These are phyloP conservation scores for Boletellus ananiceps DNA, from an alignment of 768 basidiomycete genomes.

Conservation along the genomic window DNA sequence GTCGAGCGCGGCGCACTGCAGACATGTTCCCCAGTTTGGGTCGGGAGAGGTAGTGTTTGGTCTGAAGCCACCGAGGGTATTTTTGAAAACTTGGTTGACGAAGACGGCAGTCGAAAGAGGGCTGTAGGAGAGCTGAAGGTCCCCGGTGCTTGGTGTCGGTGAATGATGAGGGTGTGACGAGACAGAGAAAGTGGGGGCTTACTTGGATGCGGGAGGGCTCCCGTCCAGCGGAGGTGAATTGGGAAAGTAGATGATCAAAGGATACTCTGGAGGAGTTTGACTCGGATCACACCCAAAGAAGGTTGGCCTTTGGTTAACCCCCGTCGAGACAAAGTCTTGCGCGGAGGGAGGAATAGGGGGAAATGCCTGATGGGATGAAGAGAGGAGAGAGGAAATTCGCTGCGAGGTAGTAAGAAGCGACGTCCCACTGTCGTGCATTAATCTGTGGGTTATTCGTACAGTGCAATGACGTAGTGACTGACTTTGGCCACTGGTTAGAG, in stretches of 20 bases:
- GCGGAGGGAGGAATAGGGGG: constrained; percentile 56
- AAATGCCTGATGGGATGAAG: constrained; percentile 52
- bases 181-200: constrained; percentile 1
- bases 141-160: constrained; percentile 39
- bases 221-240: constrained; percentile 69
- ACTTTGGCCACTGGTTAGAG: constrained; percentile 66
- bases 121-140: constrained; percentile 60
- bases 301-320: constrained; percentile 63
- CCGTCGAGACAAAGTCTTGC: constrained; percentile 50
- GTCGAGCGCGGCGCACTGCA: constrained; percentile 62
- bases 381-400: constrained; percentile 42
- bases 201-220: constrained; percentile 64
- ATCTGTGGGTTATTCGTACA: not conserved
- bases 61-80: constrained; percentile 55
- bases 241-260: constrained; percentile 71
- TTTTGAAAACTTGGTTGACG: constrained; percentile 55
- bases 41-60: constrained; percentile 57
- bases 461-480: constrained; percentile 14
- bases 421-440: constrained; percentile 43
- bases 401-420: constrained; percentile 41
- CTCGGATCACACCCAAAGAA: constrained; percentile 75
- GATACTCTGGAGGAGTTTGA: constrained; percentile 49
- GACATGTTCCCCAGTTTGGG: constrained; percentile 47
- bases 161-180: not conserved
- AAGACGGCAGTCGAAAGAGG: constrained; percentile 50